phyloP scores from a whole-genome alignment of 139 green algal species.

The Astrephomene gubernaculifera region DNA sequence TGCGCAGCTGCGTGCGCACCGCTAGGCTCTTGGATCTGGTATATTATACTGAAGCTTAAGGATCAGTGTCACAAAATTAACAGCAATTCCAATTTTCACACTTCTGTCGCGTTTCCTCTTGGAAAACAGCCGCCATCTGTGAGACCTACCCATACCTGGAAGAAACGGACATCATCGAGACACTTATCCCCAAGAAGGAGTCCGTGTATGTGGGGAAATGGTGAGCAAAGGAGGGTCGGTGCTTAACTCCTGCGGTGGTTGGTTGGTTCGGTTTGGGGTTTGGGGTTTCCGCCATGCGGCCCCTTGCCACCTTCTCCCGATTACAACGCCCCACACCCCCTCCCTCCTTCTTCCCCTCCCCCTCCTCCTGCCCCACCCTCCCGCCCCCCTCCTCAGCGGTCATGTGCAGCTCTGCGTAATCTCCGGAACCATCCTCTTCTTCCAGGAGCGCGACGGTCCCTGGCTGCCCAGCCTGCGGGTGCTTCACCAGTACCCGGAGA shows the following conservation, averaged over 20 bases:
- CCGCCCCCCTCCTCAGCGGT: slow-evolving; percentile 59
- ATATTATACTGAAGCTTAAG: no score
- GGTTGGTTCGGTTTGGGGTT: no score
- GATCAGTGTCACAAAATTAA: no score
- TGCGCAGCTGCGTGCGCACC: slow-evolving; percentile 39
- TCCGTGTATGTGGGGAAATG: slow-evolving; percentile 89
- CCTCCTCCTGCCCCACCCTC: background rate
- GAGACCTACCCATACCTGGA: slow-evolving; percentile 90
- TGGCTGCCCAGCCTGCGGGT: slow-evolving; percentile 96
- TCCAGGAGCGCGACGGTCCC: slow-evolving; percentile 89
- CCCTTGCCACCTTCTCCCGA: no score
- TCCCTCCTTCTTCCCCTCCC: background rate
- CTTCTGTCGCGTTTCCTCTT: slow-evolving; percentile 33
- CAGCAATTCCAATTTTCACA: background rate
- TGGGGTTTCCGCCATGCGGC: no score
- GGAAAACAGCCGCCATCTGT: slow-evolving; percentile 78
- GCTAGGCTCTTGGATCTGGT: no score
- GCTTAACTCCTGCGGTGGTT: no score
- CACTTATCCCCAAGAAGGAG: slow-evolving; percentile 97
- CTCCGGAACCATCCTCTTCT: slow-evolving; percentile 90
- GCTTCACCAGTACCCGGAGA: slow-evolving; percentile 81
- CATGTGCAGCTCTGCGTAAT: slow-evolving; percentile 91
- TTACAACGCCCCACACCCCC: background rate
- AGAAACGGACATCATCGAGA: slow-evolving; percentile 87
- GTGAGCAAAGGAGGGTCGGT: slow-evolving; percentile 54